phyloP scores from a whole-genome alignment of 108 stramenopile genomes.

The Pseudonitzschia multiseries region DNA sequence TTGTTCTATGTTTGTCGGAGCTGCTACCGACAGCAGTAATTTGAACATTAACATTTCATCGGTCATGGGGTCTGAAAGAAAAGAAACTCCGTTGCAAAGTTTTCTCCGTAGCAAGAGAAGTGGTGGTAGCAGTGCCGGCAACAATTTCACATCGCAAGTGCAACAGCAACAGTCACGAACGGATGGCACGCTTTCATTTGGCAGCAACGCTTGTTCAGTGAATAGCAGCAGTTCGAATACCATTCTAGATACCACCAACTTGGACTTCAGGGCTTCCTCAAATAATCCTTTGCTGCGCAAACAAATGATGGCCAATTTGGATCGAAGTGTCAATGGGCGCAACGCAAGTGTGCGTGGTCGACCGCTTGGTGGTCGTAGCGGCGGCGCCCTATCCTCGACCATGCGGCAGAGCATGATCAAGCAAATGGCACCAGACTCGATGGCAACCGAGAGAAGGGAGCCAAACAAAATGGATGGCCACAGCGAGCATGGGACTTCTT shows the following conservation, averaged over 20 bases:
- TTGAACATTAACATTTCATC: neutral
- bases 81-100: conserved; percentile 30
- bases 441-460: neutral
- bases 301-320: conserved; percentile 10
- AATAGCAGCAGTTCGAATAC: neutral
- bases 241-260: neutral
- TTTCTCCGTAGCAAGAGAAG: conserved; percentile 26
- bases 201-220: neutral
- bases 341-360: conserved; percentile 2
- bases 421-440: neutral
- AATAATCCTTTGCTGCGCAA: conserved; percentile 9
- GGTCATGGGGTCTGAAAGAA: conserved; percentile 2
- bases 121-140: conserved; percentile 2
- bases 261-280: conserved; percentile 1
- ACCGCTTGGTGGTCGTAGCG: neutral
- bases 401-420: conserved; percentile 2
- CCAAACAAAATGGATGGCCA: neutral
- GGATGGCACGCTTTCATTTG: neutral
- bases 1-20: neutral
- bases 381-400: conserved; percentile 3
- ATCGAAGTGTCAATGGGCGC: conserved; percentile 2
- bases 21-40: neutral
- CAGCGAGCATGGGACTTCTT: neutral
- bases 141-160: neutral
- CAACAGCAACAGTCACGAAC: neutral